Base-by-base conservation (phyloP, 208 protist species). In the Trypanosoma platydactyli region DNA sequence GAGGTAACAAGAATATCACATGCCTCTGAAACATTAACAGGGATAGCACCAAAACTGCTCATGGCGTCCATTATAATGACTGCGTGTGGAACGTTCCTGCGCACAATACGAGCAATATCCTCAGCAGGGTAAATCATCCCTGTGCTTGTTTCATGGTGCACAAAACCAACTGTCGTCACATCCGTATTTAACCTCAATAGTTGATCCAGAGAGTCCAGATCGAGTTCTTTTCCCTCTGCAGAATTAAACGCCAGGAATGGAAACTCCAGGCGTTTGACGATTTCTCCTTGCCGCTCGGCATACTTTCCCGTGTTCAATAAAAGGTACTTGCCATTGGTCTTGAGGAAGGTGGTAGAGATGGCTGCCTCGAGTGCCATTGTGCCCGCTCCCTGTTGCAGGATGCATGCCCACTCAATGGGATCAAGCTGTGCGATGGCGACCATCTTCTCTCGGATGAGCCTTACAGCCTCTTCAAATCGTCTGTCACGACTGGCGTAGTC, bases 101-200 rank as follows among this genome's bases (percentile, higher is more conserved):
- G 79, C 38, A 94, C 84, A 22, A 80, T 70, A 7, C 49, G 60
- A 38, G 70, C 77, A 50, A 97, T 86, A 52, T 75, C 38, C 44
- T 83, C 77, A 11, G 84, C 84, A 20, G 89, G 89, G 66, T 97
- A 95, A 15, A 97, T 74, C 77, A 97, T 87, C 24, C 92, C 92
- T 41, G 84, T 94, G 70, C 86, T 95, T 0, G 92, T 95, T 64
- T 97, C 92, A 73, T 91, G 84, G 65, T 94, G 89, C 15, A 97
- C 89, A 30, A 85, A 83, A 5, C 83, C 85, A 27, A 97, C 88
- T 7, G 76, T 89, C 18, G 83, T 86, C 53, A 90, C 66, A 64
- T 89, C 77, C 1, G 77, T 74, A 62, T 94, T 77, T 6, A 38
- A 52, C 20, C 68, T 55, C 16, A 96, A 68, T 15, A 88, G 3